phyloP scores from a whole-genome alignment of 208 protist species.

The Trypanosoma congolense region DNA sequence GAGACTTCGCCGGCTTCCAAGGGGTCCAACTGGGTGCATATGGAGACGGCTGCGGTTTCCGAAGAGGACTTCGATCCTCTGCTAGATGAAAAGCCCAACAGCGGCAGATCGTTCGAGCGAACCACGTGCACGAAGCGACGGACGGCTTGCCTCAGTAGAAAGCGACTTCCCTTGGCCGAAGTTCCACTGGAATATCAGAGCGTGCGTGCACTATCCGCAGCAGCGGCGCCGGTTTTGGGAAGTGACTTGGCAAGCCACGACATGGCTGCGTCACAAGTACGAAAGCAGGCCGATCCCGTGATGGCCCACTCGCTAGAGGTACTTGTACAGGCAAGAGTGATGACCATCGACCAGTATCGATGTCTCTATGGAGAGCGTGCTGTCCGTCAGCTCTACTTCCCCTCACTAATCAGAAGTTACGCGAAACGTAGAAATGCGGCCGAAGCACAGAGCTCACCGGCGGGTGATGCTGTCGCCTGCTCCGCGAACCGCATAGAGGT shows the following conservation, averaged over 20 bases:
- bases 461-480: too few species aligned
- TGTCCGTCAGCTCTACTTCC: constrained; percentile 35
- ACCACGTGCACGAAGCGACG: constrained; percentile 32
- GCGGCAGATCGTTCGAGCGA: constrained; percentile 13
- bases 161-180: constrained; percentile 22
- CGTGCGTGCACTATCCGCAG: constrained; percentile 16
- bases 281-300: constrained; percentile 18
- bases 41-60: neutral
- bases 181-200: constrained; percentile 33
- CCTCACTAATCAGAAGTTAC: constrained; percentile 18
- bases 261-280: neutral
- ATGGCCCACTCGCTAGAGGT: constrained; percentile 55
- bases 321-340: constrained; percentile 72
- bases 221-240: constrained; percentile 1
- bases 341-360: constrained; percentile 68
- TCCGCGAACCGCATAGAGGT: constrained; percentile 22
- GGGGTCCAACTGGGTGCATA: neutral
- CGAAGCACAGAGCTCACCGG: too few species aligned
- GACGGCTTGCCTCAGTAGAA: constrained; percentile 8
- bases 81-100: constrained; percentile 19
- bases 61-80: constrained; percentile 10
- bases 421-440: constrained; percentile 14
- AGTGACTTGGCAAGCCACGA: neutral
- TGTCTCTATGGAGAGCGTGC: constrained; percentile 40
- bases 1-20: constrained; percentile 15